These are phyloP conservation scores for Pseudogymnoascus destructans DNA, from an alignment of 2,329 filamentous ascomycete species.

Conservation along the genomic window DNA sequence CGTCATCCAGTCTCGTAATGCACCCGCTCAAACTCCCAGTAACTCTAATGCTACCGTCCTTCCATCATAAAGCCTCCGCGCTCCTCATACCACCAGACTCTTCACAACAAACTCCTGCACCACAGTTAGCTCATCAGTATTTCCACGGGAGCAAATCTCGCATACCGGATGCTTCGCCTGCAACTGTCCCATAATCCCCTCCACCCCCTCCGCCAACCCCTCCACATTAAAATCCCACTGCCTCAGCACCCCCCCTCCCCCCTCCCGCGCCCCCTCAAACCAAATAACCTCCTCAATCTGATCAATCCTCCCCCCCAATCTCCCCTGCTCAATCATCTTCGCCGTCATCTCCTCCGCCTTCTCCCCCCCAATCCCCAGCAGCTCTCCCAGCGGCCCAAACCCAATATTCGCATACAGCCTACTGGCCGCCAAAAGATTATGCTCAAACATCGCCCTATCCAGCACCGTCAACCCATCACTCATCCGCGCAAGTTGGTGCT, in stretches of 20 bases:
- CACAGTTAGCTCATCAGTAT: conserved; percentile 13
- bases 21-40: conserved; percentile 1
- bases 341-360: conserved; percentile 86
- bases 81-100: conserved; percentile 33
- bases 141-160: conserved; percentile 11
- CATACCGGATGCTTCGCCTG: conserved; percentile 67
- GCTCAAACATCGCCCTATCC: conserved; percentile 85
- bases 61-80: conserved; percentile 5
- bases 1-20: not conserved
- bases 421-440: conserved; percentile 82
- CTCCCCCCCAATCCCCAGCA: conserved; percentile 66
- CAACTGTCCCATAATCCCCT: conserved; percentile 69
- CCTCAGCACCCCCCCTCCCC: conserved; percentile 57
- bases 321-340: conserved; percentile 89
- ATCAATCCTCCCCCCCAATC: conserved; percentile 79
- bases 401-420: conserved; percentile 66
- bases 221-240: conserved; percentile 86
- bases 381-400: conserved; percentile 58
- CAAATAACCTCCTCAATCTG: conserved; percentile 82
- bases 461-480: conserved; percentile 87
- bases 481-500: conserved; percentile 83
- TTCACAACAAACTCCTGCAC: conserved; percentile 42
- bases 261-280: conserved; percentile 65
- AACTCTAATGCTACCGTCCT: not conserved
- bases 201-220: conserved; percentile 75